Evolutionary conservation across 441 rosid genomes (phyloP), one percentile per base, ranked within the genome.

Genomic region (Macaranga tanarius): DNA sequence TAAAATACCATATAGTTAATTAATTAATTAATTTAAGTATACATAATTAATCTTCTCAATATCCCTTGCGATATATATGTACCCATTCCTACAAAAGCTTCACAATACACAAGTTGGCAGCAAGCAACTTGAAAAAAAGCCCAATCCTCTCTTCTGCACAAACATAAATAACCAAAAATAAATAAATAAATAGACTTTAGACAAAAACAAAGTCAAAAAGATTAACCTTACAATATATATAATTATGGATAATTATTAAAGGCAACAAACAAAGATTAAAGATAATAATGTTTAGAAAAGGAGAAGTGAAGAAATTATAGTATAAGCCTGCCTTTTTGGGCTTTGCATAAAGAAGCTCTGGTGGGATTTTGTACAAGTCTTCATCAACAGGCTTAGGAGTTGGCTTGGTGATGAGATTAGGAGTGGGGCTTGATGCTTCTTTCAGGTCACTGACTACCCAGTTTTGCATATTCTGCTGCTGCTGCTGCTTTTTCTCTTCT

Each of bases 311-410:
- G 34, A 28, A 28, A 28, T 28, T 28, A 28, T 28, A 31, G 38
- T 31, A 31, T 31, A 45, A 40, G 15, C 66, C 4, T 66, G 76
- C 97, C 91, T 84, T 95, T 80, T 68, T 84, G 61, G 89, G 61
- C 71, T 85, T 91, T 42, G 85, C 74, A 62, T 78, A 75, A 82
- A 92, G 91, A 58, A 91, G 88, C 16, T 83, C 84, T 10, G 97
- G 93, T 10, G 99, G 84, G 73, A 95, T 88, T 75, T 88, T 88
- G 85, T 95, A 95, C 80, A 95, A 77, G 82, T 95, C 99, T 73
- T 90, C 97, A 34, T 92, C 99, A 15, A 92, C 86, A 4, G 99
- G 95, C 69, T 92, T 95, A 0, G 97, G 88, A 0, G 73, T 74
- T 65, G 73, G 80, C 79, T 87, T 80, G 13, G 57, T 17, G 47